phyloP scores from a whole-genome alignment of 208 protist species.

The Crithidia bombi region DNA sequence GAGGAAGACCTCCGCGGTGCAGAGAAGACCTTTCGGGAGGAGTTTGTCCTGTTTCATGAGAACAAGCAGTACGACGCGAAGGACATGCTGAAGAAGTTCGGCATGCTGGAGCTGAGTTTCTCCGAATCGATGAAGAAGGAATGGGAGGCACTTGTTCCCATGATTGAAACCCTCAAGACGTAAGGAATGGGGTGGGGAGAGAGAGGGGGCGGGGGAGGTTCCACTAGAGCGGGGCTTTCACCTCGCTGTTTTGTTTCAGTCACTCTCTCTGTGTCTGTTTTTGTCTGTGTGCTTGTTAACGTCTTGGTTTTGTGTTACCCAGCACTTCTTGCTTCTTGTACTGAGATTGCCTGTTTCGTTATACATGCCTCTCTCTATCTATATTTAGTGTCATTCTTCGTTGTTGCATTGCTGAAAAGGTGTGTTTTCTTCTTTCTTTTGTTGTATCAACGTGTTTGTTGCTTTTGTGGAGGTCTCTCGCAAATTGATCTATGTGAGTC shows the following conservation, averaged over 20 bases:
- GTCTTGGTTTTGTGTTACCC: too few species aligned
- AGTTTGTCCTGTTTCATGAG: constrained; percentile 78
- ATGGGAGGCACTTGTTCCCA: constrained; percentile 68
- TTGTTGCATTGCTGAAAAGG: not conserved
- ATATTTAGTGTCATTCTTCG: too few species aligned
- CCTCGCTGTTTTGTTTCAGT: too few species aligned
- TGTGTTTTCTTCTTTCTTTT: not conserved
- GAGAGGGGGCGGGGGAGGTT: not conserved
- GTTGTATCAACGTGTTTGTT: not conserved
- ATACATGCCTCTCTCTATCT: too few species aligned
- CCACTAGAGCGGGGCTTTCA: not conserved
- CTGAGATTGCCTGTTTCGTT: too few species aligned
- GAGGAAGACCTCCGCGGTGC: constrained; percentile 40
- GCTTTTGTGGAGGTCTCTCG: not conserved
- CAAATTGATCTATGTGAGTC: too few species aligned
- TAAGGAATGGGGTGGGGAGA: constrained; percentile 10
- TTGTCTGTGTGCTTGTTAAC: too few species aligned
- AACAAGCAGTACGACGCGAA: constrained; percentile 87
- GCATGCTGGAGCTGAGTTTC: constrained; percentile 82
- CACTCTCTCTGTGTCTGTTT: too few species aligned
- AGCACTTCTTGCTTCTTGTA: too few species aligned
- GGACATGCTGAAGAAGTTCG: constrained; percentile 75
- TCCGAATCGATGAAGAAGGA: constrained; percentile 63
- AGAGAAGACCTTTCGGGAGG: constrained; percentile 55
- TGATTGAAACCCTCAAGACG: constrained; percentile 37